Percentiles rank a stretch among this genome's conserved stretches.
Conservation (phyloP, 2,329 filamentous ascomycete species). For the Beauveria sp. region DNA sequence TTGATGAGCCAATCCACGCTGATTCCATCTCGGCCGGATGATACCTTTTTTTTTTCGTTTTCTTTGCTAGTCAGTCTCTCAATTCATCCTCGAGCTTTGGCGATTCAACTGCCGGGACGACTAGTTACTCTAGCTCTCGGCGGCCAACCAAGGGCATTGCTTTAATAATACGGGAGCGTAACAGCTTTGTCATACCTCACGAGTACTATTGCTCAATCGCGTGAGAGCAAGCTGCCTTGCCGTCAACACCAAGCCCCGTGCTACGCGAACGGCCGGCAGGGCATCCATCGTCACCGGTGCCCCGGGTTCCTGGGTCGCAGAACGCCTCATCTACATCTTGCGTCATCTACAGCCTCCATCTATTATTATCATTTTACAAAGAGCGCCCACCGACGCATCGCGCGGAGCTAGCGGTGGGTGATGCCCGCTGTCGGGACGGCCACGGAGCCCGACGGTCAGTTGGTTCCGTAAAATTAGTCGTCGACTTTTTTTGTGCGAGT, state of each 20-base stretch:
- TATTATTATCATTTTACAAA: not conserved
- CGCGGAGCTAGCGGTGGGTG: not conserved
- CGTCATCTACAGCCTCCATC: not conserved
- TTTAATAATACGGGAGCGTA: too few species aligned
- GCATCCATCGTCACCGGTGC: not conserved
- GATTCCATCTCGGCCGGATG: too few species aligned
- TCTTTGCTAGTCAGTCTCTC: too few species aligned
- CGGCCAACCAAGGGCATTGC: too few species aligned
- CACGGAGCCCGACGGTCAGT: not conserved
- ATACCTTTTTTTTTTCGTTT: too few species aligned
- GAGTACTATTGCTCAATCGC: not conserved
- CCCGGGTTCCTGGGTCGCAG: not conserved
- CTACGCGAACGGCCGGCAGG: not conserved
- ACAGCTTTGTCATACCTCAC: too few species aligned
- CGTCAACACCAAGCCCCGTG: not conserved
- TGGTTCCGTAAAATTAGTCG: not conserved
- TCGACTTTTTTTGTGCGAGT: not conserved
- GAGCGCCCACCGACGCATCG: not conserved
- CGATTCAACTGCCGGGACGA: too few species aligned
- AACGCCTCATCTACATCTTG: not conserved
- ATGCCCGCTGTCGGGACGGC: not conserved
- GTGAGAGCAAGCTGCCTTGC: not conserved
- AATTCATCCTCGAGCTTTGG: too few species aligned
- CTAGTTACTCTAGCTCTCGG: too few species aligned
- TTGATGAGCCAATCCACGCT: not conserved